Conservation (phyloP, 75 land plant genomes). For the Selaginella tamariscina region DNA sequence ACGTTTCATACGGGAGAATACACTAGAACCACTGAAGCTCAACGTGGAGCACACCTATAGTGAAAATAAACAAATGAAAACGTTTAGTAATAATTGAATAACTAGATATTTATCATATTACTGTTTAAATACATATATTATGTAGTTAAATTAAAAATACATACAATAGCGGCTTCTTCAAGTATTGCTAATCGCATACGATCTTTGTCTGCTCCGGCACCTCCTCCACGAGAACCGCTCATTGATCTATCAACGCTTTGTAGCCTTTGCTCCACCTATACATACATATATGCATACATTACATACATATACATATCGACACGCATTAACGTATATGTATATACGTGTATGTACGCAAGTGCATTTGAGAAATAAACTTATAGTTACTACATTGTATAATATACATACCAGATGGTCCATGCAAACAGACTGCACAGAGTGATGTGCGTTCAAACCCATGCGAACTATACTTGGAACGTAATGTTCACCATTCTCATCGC, state of each 20-base stretch:
- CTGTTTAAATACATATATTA: no score
- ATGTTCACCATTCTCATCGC: constrained; percentile 68
- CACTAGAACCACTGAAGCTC: constrained; percentile 81
- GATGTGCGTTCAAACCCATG: constrained; percentile 82
- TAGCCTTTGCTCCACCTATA: constrained; percentile 64
- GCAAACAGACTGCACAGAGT: constrained; percentile 74
- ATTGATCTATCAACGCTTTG: constrained; percentile 38
- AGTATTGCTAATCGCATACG: constrained; percentile 60
- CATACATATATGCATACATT: neutral
- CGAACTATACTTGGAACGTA: constrained; percentile 88
- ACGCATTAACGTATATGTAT: neutral
- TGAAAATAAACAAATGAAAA: neutral
- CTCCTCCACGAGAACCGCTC: constrained; percentile 36
- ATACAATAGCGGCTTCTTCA: constrained; percentile 88
- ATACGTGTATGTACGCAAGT: neutral
- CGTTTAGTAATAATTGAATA: no score
- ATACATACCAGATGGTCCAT: constrained; percentile 77
- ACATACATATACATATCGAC: neutral
- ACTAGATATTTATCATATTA: no score
- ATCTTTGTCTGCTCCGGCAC: constrained; percentile 48
- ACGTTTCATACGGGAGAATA: constrained; percentile 60
- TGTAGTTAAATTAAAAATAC: constrained; percentile 8
- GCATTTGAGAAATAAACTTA: neutral
- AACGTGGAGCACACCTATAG: constrained; percentile 93
- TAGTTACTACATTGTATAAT: neutral